Evolutionary conservation across 441 rosid genomes (phyloP).

Genomic region (Isatis lusitanica): DNA sequence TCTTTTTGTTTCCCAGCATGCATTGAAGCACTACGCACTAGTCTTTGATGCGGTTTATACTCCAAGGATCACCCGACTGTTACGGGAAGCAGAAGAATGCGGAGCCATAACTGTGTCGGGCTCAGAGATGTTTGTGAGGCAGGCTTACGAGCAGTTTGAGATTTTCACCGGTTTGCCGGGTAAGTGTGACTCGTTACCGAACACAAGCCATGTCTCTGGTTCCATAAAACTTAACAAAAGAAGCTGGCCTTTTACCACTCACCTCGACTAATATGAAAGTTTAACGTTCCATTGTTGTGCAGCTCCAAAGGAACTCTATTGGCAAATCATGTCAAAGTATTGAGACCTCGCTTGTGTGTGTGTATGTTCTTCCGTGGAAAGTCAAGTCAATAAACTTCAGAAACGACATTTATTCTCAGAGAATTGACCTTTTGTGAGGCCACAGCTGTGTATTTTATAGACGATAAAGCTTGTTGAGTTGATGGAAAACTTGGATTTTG

Average conservation of each 20-base stretch:
- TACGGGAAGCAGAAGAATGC: constrained; percentile 77
- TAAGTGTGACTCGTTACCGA: constrained; percentile 32
- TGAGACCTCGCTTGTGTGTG: constrained; percentile 29
- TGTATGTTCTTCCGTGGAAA: constrained; percentile 12
- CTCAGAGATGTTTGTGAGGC: constrained; percentile 87
- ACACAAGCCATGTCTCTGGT: background rate
- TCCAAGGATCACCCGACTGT: constrained; percentile 76
- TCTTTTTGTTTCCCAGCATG: constrained; percentile 45
- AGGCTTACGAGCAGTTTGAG: constrained; percentile 86
- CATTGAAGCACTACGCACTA: constrained; percentile 64
- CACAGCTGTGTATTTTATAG: background rate
- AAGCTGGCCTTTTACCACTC: background rate
- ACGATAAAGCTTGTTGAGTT: background rate
- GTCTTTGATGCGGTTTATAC: constrained; percentile 93
- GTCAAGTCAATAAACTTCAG: constrained; percentile 11
- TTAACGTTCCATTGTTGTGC: constrained; percentile 20
- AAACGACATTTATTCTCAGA: background rate
- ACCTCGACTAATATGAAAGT: background rate
- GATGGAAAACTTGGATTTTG: background rate
- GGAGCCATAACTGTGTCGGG: constrained; percentile 77
- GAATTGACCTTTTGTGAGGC: background rate
- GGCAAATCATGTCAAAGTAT: constrained; percentile 63
- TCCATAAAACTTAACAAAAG: background rate
- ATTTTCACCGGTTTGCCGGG: constrained; percentile 86
- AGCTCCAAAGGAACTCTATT: constrained; percentile 85